Conservation (phyloP, 495 filamentous ascomycete species). For the Lophiostoma macrostomum region DNA sequence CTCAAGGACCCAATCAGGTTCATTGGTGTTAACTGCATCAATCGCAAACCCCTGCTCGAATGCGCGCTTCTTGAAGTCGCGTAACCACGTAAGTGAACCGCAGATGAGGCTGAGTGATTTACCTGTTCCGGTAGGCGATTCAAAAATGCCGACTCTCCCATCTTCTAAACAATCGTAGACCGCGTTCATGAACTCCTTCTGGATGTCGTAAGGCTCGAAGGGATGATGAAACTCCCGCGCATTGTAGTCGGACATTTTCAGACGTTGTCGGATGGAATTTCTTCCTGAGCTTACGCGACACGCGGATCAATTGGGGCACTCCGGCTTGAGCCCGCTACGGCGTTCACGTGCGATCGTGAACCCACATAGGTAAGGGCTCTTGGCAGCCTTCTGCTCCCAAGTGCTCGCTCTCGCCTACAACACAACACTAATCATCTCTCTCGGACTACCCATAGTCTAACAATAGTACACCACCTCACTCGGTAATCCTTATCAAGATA, state of each 20-base stretch:
- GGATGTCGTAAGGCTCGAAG: slow-evolving; percentile 86
- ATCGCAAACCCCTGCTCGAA: slow-evolving; percentile 55
- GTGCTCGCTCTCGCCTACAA: too few species aligned
- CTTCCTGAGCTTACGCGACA: too few species aligned
- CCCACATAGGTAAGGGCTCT: too few species aligned
- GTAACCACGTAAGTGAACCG: slow-evolving; percentile 87
- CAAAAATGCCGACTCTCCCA: slow-evolving; percentile 82
- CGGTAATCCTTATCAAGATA: too few species aligned
- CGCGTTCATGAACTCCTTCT: slow-evolving; percentile 83
- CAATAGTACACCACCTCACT: too few species aligned
- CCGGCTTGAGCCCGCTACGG: too few species aligned
- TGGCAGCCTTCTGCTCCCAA: too few species aligned
- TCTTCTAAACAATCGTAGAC: slow-evolving; percentile 78
- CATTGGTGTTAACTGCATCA: slow-evolving; percentile 56
- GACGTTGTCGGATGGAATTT: background rate
- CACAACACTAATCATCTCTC: too few species aligned
- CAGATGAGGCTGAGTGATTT: slow-evolving; percentile 97
- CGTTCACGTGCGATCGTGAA: too few species aligned
- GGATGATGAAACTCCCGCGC: slow-evolving; percentile 78
- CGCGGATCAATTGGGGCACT: too few species aligned
- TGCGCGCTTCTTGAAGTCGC: slow-evolving; percentile 69
- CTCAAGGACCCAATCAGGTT: slow-evolving; percentile 88
- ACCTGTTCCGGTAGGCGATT: slow-evolving; percentile 90
- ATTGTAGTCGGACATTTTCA: slow-evolving; percentile 8
- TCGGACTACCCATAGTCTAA: too few species aligned